A percentile compares a stretch with the other conserved stretches of the same genome.
phyloP scores from a whole-genome alignment of 2,329 filamentous ascomycete species.

The Ophiosphaerella korrae region DNA sequence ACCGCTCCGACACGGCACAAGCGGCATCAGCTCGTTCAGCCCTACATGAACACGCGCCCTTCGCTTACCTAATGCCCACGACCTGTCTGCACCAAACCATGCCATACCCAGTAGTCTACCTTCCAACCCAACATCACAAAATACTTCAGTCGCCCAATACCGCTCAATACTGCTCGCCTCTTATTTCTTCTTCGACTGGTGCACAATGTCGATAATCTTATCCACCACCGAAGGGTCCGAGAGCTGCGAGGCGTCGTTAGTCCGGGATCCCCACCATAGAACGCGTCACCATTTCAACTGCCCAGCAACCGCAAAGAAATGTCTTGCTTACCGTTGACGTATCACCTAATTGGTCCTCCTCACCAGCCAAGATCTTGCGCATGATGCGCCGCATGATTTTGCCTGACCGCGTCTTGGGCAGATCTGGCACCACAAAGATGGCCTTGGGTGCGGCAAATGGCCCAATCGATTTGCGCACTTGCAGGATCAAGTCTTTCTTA shows the following conservation, averaged over 20 bases:
- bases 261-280: slow-evolving; percentile 19
- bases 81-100: no score
- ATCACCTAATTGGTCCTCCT: slow-evolving; percentile 96
- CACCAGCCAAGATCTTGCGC: slow-evolving; percentile 94
- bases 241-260: slow-evolving; percentile 60
- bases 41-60: not conserved
- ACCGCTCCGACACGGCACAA: not conserved
- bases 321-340: slow-evolving; percentile 75
- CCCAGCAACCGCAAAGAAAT: slow-evolving; percentile 10
- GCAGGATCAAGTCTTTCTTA: slow-evolving; percentile 90
- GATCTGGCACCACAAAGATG: slow-evolving; percentile 86
- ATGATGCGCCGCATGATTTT: slow-evolving; percentile 99
- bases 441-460: slow-evolving; percentile 97
- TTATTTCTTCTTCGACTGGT: slow-evolving; percentile 60
- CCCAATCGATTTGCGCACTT: slow-evolving; percentile 96
- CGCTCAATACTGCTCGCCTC: not conserved
- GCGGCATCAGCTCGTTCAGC: slow-evolving; percentile 9
- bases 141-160: not conserved
- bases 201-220: slow-evolving; percentile 84
- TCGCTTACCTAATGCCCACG: no score
- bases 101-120: not conserved
- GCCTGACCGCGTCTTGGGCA: slow-evolving; percentile 95
- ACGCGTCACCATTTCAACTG: slow-evolving; percentile 35
- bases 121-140: not conserved
- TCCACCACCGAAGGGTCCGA: slow-evolving; percentile 88